Conservation (phyloP, 2,329 filamentous ascomycete species). For the Lecanosticta acicola region DNA sequence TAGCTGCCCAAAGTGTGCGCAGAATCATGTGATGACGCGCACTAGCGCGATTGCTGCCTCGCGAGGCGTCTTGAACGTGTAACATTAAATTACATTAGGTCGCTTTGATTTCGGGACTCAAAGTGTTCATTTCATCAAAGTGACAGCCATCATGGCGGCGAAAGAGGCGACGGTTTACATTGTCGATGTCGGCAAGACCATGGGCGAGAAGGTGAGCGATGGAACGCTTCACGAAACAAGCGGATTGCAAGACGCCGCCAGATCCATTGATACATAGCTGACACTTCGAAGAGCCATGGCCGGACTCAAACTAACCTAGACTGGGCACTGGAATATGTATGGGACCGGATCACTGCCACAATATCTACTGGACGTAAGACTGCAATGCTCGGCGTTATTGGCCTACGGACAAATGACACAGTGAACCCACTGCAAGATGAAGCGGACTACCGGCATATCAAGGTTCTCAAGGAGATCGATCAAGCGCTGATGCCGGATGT, state of each 20-base stretch:
- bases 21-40: constrained; percentile 1
- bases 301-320: constrained; percentile 76
- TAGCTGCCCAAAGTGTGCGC: too few species aligned
- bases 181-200: constrained; percentile 80
- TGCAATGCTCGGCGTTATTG: constrained; percentile 70
- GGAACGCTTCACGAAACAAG: background rate
- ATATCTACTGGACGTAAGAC: constrained; percentile 68
- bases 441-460: constrained; percentile 74
- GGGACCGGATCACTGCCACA: constrained; percentile 81
- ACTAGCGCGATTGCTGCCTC: constrained; percentile 6
- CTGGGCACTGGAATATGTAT: constrained; percentile 85
- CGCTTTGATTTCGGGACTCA: too few species aligned
- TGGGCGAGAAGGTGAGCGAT: constrained; percentile 53
- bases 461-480: constrained; percentile 57
- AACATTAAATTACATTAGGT: too few species aligned
- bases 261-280: too few species aligned
- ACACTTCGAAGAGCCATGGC: constrained; percentile 60
- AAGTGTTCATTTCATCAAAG: too few species aligned
- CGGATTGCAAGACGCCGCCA: too few species aligned
- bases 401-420: constrained; percentile 72
- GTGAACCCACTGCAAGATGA: constrained; percentile 60
- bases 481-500: constrained; percentile 68
- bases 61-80: background rate
- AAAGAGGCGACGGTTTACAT: constrained; percentile 94
- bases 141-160: constrained; percentile 61